A percentile compares a stretch with the other conserved stretches of the same genome.
phyloP scores from a whole-genome alignment of 176 grass and related monocot species.

The Carex littledalei region DNA sequence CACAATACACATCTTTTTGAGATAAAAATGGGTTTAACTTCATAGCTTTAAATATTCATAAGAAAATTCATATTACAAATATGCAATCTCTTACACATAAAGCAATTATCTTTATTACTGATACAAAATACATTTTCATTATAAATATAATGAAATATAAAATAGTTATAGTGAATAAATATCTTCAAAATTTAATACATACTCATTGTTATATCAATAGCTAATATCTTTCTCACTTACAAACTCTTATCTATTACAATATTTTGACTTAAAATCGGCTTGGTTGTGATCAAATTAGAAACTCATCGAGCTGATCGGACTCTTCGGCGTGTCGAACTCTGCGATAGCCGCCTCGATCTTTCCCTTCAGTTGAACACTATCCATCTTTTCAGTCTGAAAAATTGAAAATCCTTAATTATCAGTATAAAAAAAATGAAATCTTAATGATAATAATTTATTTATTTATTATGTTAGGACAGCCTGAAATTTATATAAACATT shows the following conservation, averaged over 20 bases:
- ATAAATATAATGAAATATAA: too few relatives aligned
- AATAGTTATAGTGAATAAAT: too few relatives aligned
- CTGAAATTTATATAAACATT: neutral
- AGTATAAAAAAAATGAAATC: neutral
- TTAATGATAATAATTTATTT: neutral
- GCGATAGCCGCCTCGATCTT: constrained; percentile 7
- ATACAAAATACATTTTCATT: too few relatives aligned
- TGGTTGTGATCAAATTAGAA: neutral
- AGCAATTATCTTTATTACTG: too few relatives aligned
- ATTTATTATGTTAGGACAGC: neutral
- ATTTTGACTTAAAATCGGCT: neutral
- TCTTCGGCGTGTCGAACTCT: neutral
- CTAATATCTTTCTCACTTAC: neutral
- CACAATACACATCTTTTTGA: too few relatives aligned
- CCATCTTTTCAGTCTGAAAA: constrained; percentile 13
- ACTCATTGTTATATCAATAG: too few relatives aligned
- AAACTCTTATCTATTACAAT: neutral
- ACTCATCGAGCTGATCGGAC: constrained; percentile 10
- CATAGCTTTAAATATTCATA: too few relatives aligned
- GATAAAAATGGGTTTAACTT: too few relatives aligned
- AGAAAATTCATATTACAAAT: too few relatives aligned
- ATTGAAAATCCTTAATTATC: neutral
- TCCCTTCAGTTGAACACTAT: neutral
- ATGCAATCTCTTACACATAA: too few relatives aligned
- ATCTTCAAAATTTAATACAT: too few relatives aligned